Evolutionary conservation across 2,329 filamentous ascomycete species (phyloP), one percentile per base, ranked within the genome.

Genomic region (Cercospora sp.): DNA sequence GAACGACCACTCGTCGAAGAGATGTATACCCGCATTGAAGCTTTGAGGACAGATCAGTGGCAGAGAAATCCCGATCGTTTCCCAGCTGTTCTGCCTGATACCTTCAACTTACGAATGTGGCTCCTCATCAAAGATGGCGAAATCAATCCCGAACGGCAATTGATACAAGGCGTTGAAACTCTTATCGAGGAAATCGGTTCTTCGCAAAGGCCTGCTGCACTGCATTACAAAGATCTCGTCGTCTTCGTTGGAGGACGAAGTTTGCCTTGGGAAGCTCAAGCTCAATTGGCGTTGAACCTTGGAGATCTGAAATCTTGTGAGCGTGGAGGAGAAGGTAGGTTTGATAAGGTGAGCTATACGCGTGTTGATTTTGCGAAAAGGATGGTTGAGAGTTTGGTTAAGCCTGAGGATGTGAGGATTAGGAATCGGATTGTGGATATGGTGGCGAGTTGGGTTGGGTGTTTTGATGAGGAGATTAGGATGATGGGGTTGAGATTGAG

Each of bases 81-180:
- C 12, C 73, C 73, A 5, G 30, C 51, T 5, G 53, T 72, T 9
- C 63, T 75, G 1, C 73, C 72, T 1, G 63, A 68, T 20, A 75
- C 74, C 0, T 78, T 76, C 58, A 4, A 18, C 0, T 69, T 75
- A 55, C 71, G 71, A 0, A 72, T 80, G 6, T 71, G 72, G 64
- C 67, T 79, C 2, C 67, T 79, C 1, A 30, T 28, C 18, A 12
- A 30, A 51, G 26, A 30, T 2, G 16, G 26, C n/a, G 6, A 77
- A 73, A 33, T 40, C 42, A 26, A 33, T 55, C 33, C 26, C 42
- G 9, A 31, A 42, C 33, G 20, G 23, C 26, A 53, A 57, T 31
- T 63, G 59, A 58, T 58, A 9, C 26, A 36, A 16, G 40, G 28
- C 30, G 7, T 68, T 26, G 16, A 23, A 30, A 28, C 5, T 10